Evolutionary conservation across 345 rosid species (phyloP), one percentile per base, ranked within the genome.

Genomic region (Ceriops zippeliana): DNA sequence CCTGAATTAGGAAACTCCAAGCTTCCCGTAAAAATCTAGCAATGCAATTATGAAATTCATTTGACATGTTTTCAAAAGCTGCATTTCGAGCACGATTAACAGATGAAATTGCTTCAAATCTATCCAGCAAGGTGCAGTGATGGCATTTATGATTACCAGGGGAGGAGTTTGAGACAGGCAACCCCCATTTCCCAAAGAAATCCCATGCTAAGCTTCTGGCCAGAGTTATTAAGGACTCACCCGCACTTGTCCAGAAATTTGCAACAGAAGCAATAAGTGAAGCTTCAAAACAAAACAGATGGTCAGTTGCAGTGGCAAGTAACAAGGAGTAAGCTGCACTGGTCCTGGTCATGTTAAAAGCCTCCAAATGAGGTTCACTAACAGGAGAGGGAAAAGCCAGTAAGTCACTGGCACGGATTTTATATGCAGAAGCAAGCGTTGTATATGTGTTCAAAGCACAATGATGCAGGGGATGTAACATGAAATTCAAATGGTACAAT

Each of bases 281-380:
- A 58, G 89, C 52, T 68, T 93, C 96, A 42, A 61, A 69, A 9
- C 61, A 24, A 54, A 84, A 76, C 34, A 90, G 80, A 74, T 76
- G 82, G 78, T 86, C 74, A 52, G 86, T 80, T 47, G 80, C 84
- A 66, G 85, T 65, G 2, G 96, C 97, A 69, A 90, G 89, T 72
- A 90, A 81, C 46, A 93, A 68, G 38, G 90, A 84, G 81, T 90
- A 93, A 13, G 90, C 96, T 16, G 86, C 90, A 78, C 92, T 75
- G 28, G 65, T 75, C 72, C 87, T 81, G 64, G 68, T 70, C 80
- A 82, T 67, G 64, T 77, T 65, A 70, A 84, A 83, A 76, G 73
- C 83, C 73, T 82, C 78, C 17, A 51, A 53, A 28, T 72, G 60
- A 62, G 31, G 56, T 21, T 62, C 65, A 51, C 70, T 80, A 26